Conservation (phyloP, 139 green algal genomes). For the Tetradesmus lagerheimii region DNA sequence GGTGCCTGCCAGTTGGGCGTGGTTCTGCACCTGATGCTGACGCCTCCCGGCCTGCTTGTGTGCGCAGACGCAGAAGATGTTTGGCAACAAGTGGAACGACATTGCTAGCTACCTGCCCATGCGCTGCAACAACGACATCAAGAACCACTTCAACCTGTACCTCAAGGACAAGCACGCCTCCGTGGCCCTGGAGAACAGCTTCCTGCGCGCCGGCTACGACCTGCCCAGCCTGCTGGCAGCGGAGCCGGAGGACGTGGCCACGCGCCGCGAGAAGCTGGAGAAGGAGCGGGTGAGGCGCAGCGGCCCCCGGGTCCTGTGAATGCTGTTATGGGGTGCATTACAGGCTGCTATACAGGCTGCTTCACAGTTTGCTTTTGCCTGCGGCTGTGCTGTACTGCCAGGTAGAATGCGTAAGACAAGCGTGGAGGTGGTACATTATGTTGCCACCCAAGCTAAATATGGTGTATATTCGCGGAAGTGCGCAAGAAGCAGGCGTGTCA, state of each 20-base stretch:
- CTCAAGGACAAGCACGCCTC: constrained; percentile 26
- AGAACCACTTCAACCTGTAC: constrained; percentile 55
- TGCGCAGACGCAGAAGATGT: constrained; percentile 39
- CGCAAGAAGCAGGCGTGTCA: no score
- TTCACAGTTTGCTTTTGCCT: no score
- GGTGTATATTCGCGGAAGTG: no score
- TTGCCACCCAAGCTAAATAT: no score
- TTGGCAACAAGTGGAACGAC: constrained; percentile 48
- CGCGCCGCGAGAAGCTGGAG: constrained; percentile 14
- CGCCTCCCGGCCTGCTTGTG: background rate
- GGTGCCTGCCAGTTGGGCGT: no score
- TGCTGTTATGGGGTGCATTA: no score
- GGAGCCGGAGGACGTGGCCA: constrained; percentile 21
- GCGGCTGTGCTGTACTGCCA: no score
- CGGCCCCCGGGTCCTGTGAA: no score
- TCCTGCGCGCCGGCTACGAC: constrained; percentile 20
- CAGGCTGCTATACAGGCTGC: no score
- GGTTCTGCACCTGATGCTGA: background rate
- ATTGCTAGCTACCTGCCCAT: constrained; percentile 40
- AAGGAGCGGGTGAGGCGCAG: constrained; percentile 23
- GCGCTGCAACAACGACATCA: constrained; percentile 54
- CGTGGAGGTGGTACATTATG: no score
- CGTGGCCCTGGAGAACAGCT: constrained; percentile 20
- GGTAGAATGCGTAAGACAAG: no score
- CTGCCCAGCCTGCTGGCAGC: constrained; percentile 11